Conservation (phyloP, 2,329 filamentous ascomycete species). For the Sporothrix mexicana region DNA sequence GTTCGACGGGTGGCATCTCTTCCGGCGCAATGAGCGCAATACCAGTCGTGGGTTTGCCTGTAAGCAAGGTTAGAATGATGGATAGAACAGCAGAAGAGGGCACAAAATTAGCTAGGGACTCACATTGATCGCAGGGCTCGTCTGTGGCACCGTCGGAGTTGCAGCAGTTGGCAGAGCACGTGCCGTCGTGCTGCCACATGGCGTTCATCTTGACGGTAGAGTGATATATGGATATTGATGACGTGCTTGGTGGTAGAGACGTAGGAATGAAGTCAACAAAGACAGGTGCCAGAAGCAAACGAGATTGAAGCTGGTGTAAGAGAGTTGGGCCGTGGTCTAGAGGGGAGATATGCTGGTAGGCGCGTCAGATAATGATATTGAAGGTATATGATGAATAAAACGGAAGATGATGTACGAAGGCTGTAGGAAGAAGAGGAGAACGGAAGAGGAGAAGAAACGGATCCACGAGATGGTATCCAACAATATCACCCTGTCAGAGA, state of each 20-base stretch:
- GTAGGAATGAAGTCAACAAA: neutral
- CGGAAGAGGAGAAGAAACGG: neutral
- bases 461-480: neutral
- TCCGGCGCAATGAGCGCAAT: too few relatives aligned
- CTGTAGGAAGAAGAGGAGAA: neutral
- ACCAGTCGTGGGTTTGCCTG: neutral
- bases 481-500: too few relatives aligned
- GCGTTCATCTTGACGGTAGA: neutral
- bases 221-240: neutral
- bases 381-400: neutral
- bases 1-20: neutral
- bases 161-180: slow-evolving; percentile 27
- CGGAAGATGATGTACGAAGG: neutral
- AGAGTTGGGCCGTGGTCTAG: neutral
- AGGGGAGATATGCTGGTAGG: neutral
- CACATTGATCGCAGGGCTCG: slow-evolving; percentile 13
- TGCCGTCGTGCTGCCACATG: slow-evolving; percentile 31
- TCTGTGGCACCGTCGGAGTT: slow-evolving; percentile 25
- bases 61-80: neutral
- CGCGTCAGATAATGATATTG: neutral
- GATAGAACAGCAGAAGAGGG: too few relatives aligned
- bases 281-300: neutral
- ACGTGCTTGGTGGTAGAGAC: neutral
- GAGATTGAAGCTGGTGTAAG: too few relatives aligned
- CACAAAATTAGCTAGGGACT: neutral